These are phyloP conservation scores for Coemansia sp. DNA, from an alignment of 192 early-diverging fungal genomes.

Conservation along the genomic window DNA sequence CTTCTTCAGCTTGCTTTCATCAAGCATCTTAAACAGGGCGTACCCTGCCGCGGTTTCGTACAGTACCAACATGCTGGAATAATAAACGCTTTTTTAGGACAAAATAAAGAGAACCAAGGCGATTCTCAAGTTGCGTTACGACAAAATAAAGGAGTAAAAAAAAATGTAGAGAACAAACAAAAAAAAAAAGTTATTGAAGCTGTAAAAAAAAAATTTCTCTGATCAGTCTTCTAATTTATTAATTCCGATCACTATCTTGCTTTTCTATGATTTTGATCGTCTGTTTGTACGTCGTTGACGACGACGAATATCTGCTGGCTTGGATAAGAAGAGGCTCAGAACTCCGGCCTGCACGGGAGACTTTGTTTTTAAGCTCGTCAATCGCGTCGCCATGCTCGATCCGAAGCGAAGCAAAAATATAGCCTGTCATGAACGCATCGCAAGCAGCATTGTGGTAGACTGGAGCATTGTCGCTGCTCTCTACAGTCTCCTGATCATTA, in stretches of 20 bases:
- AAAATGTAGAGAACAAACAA: neutral
- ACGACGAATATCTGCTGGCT: conserved; percentile 24
- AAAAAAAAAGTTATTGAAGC: neutral
- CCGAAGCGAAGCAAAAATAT: conserved; percentile 63
- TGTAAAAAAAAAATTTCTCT: conserved; percentile 27
- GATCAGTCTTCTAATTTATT: conserved; percentile 17
- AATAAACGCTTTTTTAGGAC: conserved; percentile 2
- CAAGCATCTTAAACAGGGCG: conserved; percentile 92
- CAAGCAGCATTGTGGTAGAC: conserved; percentile 87
- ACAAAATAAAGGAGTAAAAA: conserved; percentile 1
- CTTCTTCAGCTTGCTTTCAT: conserved; percentile 84
- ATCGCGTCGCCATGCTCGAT: conserved; percentile 49
- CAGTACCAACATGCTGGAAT: conserved; percentile 78
- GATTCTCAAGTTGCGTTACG: conserved; percentile 1
- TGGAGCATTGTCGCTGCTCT: neutral
- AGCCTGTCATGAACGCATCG: conserved; percentile 98
- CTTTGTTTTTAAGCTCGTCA: conserved; percentile 64
- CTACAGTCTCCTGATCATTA: neutral
- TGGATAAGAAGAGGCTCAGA: conserved; percentile 43
- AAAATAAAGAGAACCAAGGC: neutral
- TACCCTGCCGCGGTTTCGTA: conserved; percentile 97
- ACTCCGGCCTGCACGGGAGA: conserved; percentile 75
- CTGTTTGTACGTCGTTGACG: conserved; percentile 42
- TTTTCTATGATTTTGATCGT: conserved; percentile 20
- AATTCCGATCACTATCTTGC: neutral